A percentile compares a stretch with the other conserved stretches of the same genome.
phyloP scores from a whole-genome alignment of 2,329 filamentous ascomycete species.

The Colletotrichum trifolii region DNA sequence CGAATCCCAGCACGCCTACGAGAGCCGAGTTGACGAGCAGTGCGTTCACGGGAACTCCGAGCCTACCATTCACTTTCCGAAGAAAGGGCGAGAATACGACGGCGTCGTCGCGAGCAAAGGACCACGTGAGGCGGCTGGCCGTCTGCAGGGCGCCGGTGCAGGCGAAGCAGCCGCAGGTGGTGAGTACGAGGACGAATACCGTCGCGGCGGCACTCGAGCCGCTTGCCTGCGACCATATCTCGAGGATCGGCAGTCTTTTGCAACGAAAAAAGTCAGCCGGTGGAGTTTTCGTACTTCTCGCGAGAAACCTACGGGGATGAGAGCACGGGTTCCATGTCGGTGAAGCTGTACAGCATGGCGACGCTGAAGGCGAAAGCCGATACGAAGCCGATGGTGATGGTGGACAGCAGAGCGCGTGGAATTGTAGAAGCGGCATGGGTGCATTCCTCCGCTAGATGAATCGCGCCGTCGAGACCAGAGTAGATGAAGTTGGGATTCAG shows the following conservation, averaged over 20 bases:
- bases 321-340: constrained; percentile 36
- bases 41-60: constrained; percentile 27
- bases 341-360: constrained; percentile 42
- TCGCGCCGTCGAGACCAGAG: constrained; percentile 48
- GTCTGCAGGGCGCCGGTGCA: constrained; percentile 26
- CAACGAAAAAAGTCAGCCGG: too few species aligned
- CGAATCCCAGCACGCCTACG: constrained; percentile 10
- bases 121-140: constrained; percentile 29
- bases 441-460: constrained; percentile 52
- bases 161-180: constrained; percentile 26
- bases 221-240: constrained; percentile 29
- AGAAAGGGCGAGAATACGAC: constrained; percentile 18
- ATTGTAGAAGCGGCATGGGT: constrained; percentile 44
- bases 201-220: constrained; percentile 9
- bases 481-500: constrained; percentile 51
- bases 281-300: not conserved
- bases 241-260: constrained; percentile 20
- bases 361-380: constrained; percentile 46
- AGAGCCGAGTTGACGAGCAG: constrained; percentile 9
- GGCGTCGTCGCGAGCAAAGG: constrained; percentile 30
- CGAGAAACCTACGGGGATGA: constrained; percentile 11
- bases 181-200: constrained; percentile 1
- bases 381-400: constrained; percentile 47
- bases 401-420: constrained; percentile 47
- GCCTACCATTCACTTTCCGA: not conserved